Percentiles rank a stretch among this genome's conserved stretches.
Evolutionary conservation across 805 yeast genomes (phyloP).

Genomic region (Metschnikowia baotianmanensis): DNA sequence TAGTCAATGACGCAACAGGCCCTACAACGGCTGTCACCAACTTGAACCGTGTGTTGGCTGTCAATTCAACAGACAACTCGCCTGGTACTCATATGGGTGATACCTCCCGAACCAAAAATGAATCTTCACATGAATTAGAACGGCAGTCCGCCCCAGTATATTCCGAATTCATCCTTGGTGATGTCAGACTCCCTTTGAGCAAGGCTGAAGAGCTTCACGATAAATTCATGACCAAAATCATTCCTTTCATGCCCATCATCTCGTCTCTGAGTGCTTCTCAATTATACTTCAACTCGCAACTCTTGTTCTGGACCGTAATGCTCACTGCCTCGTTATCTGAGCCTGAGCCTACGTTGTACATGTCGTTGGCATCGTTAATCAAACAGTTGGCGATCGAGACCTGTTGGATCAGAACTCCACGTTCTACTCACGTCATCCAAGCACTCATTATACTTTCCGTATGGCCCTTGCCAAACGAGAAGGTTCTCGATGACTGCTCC

Average conservation of each 20-base stretch:
- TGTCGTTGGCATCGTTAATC: constrained; percentile 69
- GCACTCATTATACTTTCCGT: constrained; percentile 78
- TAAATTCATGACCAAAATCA: constrained; percentile 60
- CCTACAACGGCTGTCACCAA: constrained; percentile 15
- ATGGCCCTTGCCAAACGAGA: constrained; percentile 94
- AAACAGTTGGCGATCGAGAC: constrained; percentile 87
- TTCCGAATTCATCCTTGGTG: constrained; percentile 72
- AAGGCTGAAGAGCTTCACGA: constrained; percentile 74
- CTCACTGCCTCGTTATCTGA: constrained; percentile 83
- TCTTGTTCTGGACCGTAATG: constrained; percentile 88
- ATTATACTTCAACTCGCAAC: constrained; percentile 76
- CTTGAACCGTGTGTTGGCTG: constrained; percentile 22
- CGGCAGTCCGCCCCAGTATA: constrained; percentile 25
- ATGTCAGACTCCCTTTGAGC: constrained; percentile 60
- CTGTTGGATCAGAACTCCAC: constrained; percentile 89
- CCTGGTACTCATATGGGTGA: constrained; percentile 22
- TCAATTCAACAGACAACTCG: constrained; percentile 30
- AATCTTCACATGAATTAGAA: constrained; percentile 6
- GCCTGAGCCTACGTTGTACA: constrained; percentile 81
- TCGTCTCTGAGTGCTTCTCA: constrained; percentile 69
- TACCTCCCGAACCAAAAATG: constrained; percentile 4
- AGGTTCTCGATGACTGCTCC: constrained; percentile 87
- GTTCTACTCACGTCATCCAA: constrained; percentile 91
- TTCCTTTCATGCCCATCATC: constrained; percentile 80
- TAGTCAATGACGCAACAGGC: constrained; percentile 14